phyloP scores from a whole-genome alignment of 140 eudicot genomes.

The Ambrosia hybrid region DNA sequence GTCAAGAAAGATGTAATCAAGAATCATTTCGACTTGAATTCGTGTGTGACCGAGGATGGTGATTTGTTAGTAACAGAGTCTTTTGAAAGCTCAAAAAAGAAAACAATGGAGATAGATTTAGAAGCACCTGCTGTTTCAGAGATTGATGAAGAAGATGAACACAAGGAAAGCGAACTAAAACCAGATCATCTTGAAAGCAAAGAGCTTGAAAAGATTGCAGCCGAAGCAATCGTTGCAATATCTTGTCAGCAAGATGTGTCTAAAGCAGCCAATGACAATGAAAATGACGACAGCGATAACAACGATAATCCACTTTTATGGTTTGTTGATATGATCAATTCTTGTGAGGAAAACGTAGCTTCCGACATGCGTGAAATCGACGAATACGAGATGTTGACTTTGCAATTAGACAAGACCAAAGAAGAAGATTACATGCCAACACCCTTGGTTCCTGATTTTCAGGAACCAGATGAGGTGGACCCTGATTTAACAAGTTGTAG shows the following conservation, averaged over 20 bases:
- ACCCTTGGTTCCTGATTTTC: conserved; percentile 47
- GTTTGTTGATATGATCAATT: conserved; percentile 50
- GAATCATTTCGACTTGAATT: conserved; percentile 73
- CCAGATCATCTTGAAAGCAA: conserved; percentile 1
- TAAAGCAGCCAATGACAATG: conserved; percentile 34
- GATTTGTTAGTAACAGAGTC: conserved; percentile 41
- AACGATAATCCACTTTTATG: conserved; percentile 33
- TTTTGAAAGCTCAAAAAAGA: conserved; percentile 43
- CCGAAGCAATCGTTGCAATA: conserved; percentile 61
- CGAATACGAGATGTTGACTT: conserved; percentile 74
- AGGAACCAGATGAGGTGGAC: conserved; percentile 49
- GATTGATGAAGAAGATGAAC: conserved; percentile 39
- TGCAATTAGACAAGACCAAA: conserved; percentile 27
- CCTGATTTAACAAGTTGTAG: conserved; percentile 27
- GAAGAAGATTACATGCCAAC: conserved; percentile 46
- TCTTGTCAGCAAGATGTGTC: conserved; percentile 20
- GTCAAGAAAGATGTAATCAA: conserved; percentile 39
- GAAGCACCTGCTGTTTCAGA: conserved; percentile 72
- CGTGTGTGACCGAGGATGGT: conserved; percentile 64
- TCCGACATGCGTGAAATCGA: conserved; percentile 32
- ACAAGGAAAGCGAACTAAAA: background rate
- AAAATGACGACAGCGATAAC: conserved; percentile 19
- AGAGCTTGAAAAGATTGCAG: conserved; percentile 50
- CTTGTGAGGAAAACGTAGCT: conserved; percentile 2
- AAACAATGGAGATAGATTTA: conserved; percentile 55